phyloP scores from a whole-genome alignment of 257 asterid genomes.

The Solanum habrochaites region DNA sequence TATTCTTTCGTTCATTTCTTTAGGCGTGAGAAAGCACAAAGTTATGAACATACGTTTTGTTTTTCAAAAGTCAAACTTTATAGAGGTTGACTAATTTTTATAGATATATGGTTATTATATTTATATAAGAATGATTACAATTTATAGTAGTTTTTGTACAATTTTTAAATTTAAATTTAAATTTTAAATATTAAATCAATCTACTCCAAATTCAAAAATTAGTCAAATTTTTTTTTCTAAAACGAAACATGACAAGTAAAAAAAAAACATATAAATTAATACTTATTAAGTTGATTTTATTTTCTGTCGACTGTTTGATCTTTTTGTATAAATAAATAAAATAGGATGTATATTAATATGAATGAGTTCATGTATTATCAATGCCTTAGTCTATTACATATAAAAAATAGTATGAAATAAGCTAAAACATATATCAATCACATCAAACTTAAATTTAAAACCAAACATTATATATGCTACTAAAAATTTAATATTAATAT shows the following conservation, averaged over 20 bases:
- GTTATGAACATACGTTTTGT: no score
- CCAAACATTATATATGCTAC: background rate
- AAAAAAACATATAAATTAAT: no score
- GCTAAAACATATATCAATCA: no score
- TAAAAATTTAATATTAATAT: background rate
- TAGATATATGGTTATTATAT: no score
- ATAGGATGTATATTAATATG: background rate
- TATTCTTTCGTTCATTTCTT: background rate
- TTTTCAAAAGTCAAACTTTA: no score
- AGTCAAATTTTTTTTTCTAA: background rate
- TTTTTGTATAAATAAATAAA: background rate
- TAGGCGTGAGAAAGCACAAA: background rate
- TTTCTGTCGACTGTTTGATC: background rate
- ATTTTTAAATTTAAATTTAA: no score
- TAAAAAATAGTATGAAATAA: no score
- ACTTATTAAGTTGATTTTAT: background rate
- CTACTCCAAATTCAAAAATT: no score
- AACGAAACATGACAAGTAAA: no score
- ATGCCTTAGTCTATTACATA: background rate
- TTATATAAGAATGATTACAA: no score
- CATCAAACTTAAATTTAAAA: background rate
- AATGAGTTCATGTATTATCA: background rate
- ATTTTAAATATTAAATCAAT: no score
- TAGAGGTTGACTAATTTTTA: rapidly evolving
- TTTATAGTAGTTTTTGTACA: no score